Base-by-base conservation (phyloP, 768 basidiomycete genomes). In the Galerina marginata region DNA sequence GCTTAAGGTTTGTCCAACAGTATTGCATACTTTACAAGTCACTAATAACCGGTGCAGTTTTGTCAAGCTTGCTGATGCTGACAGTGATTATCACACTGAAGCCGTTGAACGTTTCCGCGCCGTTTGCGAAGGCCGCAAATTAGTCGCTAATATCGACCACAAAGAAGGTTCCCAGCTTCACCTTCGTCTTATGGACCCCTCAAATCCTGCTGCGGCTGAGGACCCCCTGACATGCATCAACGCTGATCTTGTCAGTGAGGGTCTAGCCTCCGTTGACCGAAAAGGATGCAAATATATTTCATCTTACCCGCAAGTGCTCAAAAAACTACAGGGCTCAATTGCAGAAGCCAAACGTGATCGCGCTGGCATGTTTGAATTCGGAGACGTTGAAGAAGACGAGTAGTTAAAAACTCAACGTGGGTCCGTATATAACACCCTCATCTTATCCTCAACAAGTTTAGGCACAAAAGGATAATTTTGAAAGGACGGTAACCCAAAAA, bases 61-160 rank as follows among this genome's bases (percentile, higher is more conserved):
- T 72, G 80, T 99, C 61, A 93, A 91, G 72, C 83, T 96, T 38
- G 87, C 89, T 16, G 86, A 86, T 15, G 77, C 86, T 9, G 87
- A 90, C 9, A 95, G 89, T 72, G 97, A 99, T 61, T 97, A 99
- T 75, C 86, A 90, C 51, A 70, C 77, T 0, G 96, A 98, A 59
- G 91, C 96, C 3, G 71, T 95, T 49, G 90, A 93, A 51, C 88
- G 92, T 51, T 98, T 98, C 88, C 86, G 89, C 25, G 74, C 83
- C 14, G 79, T 95, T 16, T 92, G 91, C 65, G 95, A 95, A 75
- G 94, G 93, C n/a, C 90, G 95, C 54, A 95, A 95, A 69, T 83
- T 99, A n/a, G 80, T 99, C 50, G 97, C 95, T n/a, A 98, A 96
- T 76, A 80, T 95, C 59, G 97, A 99, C 73, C 84, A 90, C 69